These are phyloP conservation scores for Pyricularia sp. DNA, from an alignment of 2,329 filamentous ascomycete species.

Conservation along the genomic window DNA sequence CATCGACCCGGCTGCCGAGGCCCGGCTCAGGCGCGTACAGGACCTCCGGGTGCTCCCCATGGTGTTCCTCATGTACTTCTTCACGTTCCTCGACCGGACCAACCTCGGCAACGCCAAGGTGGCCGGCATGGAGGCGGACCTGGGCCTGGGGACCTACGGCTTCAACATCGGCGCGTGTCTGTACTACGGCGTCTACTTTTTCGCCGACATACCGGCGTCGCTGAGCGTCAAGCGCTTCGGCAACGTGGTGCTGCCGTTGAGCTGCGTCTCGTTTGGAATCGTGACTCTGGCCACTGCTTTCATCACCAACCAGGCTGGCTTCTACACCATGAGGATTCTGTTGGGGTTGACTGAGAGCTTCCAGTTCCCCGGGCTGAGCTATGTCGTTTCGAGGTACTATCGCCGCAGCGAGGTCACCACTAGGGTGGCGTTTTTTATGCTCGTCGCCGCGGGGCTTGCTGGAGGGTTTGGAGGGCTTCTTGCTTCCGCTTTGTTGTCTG, in stretches of 20 bases:
- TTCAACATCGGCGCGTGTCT: constrained; percentile 45
- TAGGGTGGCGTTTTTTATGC: constrained; percentile 5
- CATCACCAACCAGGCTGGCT: constrained; percentile 4
- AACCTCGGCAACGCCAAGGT: constrained; percentile 65
- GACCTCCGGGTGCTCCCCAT: constrained; percentile 21
- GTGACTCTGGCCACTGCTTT: constrained; percentile 5
- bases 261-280: constrained; percentile 9
- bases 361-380: constrained; percentile 6
- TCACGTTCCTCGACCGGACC: constrained; percentile 62
- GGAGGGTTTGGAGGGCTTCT: constrained; percentile 5
- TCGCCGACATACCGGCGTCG: constrained; percentile 10
- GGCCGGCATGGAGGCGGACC: constrained; percentile 37
- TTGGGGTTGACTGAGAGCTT: constrained; percentile 5
- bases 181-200: constrained; percentile 12
- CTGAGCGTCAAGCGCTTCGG: constrained; percentile 11
- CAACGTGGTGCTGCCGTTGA: constrained; percentile 11
- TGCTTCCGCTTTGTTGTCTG: constrained; percentile 9
- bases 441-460: constrained; percentile 3
- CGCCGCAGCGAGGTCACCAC: constrained; percentile 6
- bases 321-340: constrained; percentile 5
- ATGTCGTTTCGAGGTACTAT: constrained; percentile 6
- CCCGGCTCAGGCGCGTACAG: constrained; percentile 13
- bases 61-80: constrained; percentile 58
- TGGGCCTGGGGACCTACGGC: constrained; percentile 46
- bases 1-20: constrained; percentile 10